These are phyloP conservation scores for Kandelia obovata DNA, from an alignment of 345 rosid species.

Conservation along the genomic window DNA sequence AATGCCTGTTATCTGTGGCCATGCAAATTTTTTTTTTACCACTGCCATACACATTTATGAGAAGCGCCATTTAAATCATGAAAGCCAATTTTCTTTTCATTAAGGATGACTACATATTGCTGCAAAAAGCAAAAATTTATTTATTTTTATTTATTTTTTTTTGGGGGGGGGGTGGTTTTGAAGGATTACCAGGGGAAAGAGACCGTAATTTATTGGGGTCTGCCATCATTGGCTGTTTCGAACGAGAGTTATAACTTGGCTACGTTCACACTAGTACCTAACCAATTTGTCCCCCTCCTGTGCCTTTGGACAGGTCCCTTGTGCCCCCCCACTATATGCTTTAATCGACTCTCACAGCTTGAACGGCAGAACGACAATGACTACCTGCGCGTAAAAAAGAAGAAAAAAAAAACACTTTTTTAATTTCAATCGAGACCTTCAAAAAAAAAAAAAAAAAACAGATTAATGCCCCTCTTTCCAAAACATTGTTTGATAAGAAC, in stretches of 20 bases:
- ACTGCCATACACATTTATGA: constrained; percentile 32
- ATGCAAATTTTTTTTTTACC: constrained; percentile 29
- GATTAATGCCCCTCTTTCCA: no score
- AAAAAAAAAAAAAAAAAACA: neutral
- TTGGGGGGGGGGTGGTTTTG: neutral
- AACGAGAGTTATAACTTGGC: constrained; percentile 13
- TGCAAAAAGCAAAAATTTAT: constrained; percentile 17
- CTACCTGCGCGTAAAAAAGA: neutral
- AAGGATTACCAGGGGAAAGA: constrained; percentile 13
- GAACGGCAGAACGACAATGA: neutral
- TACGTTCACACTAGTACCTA: neutral
- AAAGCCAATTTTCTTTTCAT: constrained; percentile 12
- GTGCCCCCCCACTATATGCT: constrained; percentile 4
- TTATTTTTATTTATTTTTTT: no score
- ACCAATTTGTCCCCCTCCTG: neutral
- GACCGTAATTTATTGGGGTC: constrained; percentile 20
- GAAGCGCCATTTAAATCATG: constrained; percentile 17
- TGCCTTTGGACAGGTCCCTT: constrained; percentile 3
- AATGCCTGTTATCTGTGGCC: neutral
- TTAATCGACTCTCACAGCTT: neutral
- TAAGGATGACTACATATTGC: constrained; percentile 13
- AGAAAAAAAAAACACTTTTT: no score
- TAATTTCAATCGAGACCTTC: neutral
- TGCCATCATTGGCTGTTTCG: constrained; percentile 48
- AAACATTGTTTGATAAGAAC: no score